These are phyloP conservation scores for Carex parvula DNA, from an alignment of 176 grass and related monocot genomes.

Conservation along the genomic window DNA sequence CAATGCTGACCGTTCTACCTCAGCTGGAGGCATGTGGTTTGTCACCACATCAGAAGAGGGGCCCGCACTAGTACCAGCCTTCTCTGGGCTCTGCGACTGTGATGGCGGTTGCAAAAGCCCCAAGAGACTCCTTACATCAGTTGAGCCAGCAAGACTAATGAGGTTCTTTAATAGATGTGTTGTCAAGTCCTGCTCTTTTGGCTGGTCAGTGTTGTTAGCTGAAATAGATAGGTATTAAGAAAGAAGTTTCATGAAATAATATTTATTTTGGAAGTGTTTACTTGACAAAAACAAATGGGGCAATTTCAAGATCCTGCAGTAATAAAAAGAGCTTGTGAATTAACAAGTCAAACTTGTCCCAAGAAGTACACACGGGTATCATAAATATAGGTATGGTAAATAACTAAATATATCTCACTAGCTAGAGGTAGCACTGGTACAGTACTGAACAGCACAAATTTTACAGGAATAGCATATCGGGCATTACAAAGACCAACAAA, in stretches of 20 bases:
- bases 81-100: constrained; percentile 62
- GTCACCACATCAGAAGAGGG: constrained; percentile 50
- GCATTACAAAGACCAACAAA: not conserved
- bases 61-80: constrained; percentile 51
- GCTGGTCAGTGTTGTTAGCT: constrained; percentile 60
- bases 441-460: not conserved
- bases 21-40: constrained; percentile 29
- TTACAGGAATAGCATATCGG: not conserved
- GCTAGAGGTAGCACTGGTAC: not conserved
- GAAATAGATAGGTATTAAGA: constrained; percentile 10
- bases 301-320: not conserved
- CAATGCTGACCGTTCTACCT: constrained; percentile 42
- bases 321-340: not conserved
- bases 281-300: not conserved
- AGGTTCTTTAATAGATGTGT: constrained; percentile 68
- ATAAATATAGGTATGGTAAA: not conserved
- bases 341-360: not conserved
- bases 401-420: not conserved
- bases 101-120: constrained; percentile 46
- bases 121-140: constrained; percentile 77
- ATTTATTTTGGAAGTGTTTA: not conserved
- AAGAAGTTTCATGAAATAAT: not conserved
- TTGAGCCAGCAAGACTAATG: constrained; percentile 63
- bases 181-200: constrained; percentile 63
- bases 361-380: not conserved